Percentiles rank a stretch among this genome's conserved stretches.
phyloP scores from a whole-genome alignment of 805 yeast genomes.

The Naumovozyma castellii region DNA sequence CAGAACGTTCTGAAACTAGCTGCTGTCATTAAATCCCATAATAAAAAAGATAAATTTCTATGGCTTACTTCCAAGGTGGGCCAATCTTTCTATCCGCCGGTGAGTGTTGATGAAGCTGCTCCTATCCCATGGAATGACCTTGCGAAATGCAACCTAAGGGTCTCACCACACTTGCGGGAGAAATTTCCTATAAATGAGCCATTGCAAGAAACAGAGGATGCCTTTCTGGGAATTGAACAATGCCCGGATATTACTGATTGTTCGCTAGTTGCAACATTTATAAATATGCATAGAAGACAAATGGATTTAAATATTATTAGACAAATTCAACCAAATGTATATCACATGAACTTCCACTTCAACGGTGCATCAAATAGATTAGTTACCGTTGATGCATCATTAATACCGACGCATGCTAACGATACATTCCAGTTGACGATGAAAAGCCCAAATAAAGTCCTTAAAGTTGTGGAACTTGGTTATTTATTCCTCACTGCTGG shows the following conservation, averaged over 20 bases:
- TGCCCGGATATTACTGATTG: constrained; percentile 42
- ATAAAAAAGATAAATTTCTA: constrained; percentile 8
- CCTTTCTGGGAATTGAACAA: constrained; percentile 11
- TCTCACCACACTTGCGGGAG: constrained; percentile 1
- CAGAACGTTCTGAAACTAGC: constrained; percentile 9
- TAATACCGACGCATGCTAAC: constrained; percentile 12
- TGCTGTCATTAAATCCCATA: constrained; percentile 6
- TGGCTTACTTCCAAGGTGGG: constrained; percentile 22
- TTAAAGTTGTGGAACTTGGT: constrained; percentile 59
- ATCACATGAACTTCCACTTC: constrained; percentile 16
- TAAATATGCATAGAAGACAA: constrained; percentile 36
- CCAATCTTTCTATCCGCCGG: constrained; percentile 21
- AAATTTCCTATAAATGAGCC: constrained; percentile 6
- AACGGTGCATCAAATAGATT: constrained; percentile 24
- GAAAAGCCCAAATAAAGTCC: constrained; percentile 6
- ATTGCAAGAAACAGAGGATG: constrained; percentile 1
- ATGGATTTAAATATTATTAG: constrained; percentile 7
- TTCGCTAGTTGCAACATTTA: constrained; percentile 62
- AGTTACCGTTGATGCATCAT: constrained; percentile 14
- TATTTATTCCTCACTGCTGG: constrained; percentile 48
- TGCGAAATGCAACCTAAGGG: constrained; percentile 1
- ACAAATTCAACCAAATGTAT: constrained; percentile 10
- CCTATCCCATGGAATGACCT: constrained; percentile 15
- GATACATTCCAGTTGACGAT: constrained; percentile 14
- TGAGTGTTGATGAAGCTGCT: constrained; percentile 13